Evolutionary conservation across 352 stramenopile genomes (phyloP).

Genomic region (Globisporangium paroecandrum): DNA sequence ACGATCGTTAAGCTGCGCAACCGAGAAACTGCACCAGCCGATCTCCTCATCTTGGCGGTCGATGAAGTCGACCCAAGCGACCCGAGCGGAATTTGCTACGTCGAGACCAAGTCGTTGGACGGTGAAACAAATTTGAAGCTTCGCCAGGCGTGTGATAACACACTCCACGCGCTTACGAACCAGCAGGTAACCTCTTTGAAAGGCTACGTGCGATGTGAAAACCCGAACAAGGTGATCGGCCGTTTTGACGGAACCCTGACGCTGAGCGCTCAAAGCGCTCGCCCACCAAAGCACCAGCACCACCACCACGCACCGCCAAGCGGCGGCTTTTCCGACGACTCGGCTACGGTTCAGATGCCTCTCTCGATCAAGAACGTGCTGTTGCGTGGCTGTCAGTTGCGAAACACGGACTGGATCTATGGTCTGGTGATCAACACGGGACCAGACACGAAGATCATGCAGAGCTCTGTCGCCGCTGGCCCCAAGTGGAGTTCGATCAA

Average conservation of each 20-base stretch:
- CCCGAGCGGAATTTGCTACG: conserved; percentile 77
- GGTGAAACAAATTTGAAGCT: conserved; percentile 91
- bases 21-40: conserved; percentile 74
- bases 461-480: conserved; percentile 51
- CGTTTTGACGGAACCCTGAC: conserved; percentile 72
- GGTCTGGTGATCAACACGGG: conserved; percentile 88
- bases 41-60: conserved; percentile 81
- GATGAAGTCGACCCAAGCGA: conserved; percentile 59
- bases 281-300: conserved; percentile 13
- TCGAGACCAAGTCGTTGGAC: conserved; percentile 87
- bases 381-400: conserved; percentile 79
- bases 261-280: conserved; percentile 21
- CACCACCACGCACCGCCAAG: background rate
- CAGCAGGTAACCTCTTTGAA: conserved; percentile 36
- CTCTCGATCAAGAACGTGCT: conserved; percentile 87
- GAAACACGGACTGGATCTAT: conserved; percentile 89
- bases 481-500: conserved; percentile 86
- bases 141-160: conserved; percentile 62
- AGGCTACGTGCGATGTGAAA: conserved; percentile 61
- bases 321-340: conserved; percentile 11
- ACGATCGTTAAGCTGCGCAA: conserved; percentile 80
- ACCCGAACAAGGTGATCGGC: conserved; percentile 78
- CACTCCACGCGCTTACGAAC: conserved; percentile 37
- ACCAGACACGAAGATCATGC: conserved; percentile 83
- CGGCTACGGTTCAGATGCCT: conserved; percentile 33